Evolutionary conservation across 768 basidiomycete genomes (phyloP), one percentile per base, ranked within the genome.

Genomic region (Amanita pseudoporphyria): DNA sequence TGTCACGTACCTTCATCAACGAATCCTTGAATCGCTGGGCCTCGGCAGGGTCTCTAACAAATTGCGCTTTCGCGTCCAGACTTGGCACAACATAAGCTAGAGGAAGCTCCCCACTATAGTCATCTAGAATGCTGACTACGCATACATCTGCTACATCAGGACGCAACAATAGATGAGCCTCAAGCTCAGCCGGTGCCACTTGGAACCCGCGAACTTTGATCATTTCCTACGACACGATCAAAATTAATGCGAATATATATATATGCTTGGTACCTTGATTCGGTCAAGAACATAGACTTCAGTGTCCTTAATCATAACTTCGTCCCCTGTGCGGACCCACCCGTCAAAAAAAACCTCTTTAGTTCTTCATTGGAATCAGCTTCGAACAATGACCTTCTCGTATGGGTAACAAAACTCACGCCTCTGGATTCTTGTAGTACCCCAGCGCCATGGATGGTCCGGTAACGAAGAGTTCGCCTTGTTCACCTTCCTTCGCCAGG

Each of bases 281-380:
- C 85, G 77, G 60, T 88, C 86, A 10, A 88, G 77, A 22, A 88
- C 68, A n/a, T n/a, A n/a, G n/a, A n/a, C n/a, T n/a, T n/a, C n/a
- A n/a, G n/a, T n/a, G n/a, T n/a, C n/a, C n/a, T n/a, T n/a, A n/a
- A n/a, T n/a, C n/a, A n/a, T n/a, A n/a, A n/a, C n/a, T n/a, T n/a
- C n/a, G n/a, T n/a, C 84, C 1, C 83, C 84, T 0, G 82, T 86
- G 30, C 73, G 74, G 21, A 84, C 75, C 82, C 82, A 81, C 26
- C 71, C 80, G 53, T 81, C 67, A 5, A 76, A 60, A 56, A 84
- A 84, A 1, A 81, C 78, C 57, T 83, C 80, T 42, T 72, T 73
- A 2, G 82, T 80, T 12, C 82, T 85, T 49, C 16, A 31, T 30
- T 10, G 18, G 21, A 33, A n/a, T n/a, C 13, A 26, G n/a, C 21